phyloP scores from a whole-genome alignment of 306 rosid species.

The Fragaria vesca region DNA sequence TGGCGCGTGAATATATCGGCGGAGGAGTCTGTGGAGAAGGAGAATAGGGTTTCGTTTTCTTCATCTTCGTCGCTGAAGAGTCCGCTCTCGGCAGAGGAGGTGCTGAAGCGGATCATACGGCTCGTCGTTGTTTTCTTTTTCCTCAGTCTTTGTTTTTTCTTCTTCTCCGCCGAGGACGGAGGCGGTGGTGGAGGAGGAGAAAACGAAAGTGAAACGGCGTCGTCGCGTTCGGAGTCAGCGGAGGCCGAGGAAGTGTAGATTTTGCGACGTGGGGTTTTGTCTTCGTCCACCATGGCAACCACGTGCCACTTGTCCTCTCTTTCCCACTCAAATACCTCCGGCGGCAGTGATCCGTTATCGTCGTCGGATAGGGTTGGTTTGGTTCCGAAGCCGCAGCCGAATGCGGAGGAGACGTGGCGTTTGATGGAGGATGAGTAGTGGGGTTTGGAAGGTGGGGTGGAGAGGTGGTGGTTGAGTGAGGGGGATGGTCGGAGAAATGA shows the following conservation, averaged over 20 bases:
- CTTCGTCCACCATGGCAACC: constrained; percentile 35
- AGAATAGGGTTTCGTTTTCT: constrained; percentile 58
- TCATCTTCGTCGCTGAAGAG: constrained; percentile 45
- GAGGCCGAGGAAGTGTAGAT: constrained; percentile 46
- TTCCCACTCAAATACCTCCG: constrained; percentile 34
- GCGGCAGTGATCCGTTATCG: constrained; percentile 19
- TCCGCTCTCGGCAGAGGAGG: constrained; percentile 55
- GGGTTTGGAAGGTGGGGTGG: constrained; percentile 17
- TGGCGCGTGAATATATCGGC: constrained; percentile 22
- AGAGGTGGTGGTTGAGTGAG: constrained; percentile 12
- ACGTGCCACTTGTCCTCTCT: constrained; percentile 52
- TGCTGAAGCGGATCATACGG: constrained; percentile 41
- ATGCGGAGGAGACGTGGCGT: constrained; percentile 48
- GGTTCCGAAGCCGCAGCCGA: constrained; percentile 32
- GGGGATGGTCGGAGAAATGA: constrained; percentile 29
- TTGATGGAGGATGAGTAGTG: constrained; percentile 33
- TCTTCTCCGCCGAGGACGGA: constrained; percentile 23
- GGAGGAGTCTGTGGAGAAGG: constrained; percentile 47
- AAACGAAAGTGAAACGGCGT: constrained; percentile 8
- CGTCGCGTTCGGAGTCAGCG: constrained; percentile 27
- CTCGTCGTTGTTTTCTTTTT: constrained; percentile 33
- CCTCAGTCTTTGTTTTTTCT: constrained; percentile 26
- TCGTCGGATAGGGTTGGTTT: constrained; percentile 45
- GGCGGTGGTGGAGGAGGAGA: constrained; percentile 31
- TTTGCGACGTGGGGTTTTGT: constrained; percentile 38